Base-by-base conservation (phyloP, 495 filamentous ascomycete genomes). In the Lophiotrema nucula region DNA sequence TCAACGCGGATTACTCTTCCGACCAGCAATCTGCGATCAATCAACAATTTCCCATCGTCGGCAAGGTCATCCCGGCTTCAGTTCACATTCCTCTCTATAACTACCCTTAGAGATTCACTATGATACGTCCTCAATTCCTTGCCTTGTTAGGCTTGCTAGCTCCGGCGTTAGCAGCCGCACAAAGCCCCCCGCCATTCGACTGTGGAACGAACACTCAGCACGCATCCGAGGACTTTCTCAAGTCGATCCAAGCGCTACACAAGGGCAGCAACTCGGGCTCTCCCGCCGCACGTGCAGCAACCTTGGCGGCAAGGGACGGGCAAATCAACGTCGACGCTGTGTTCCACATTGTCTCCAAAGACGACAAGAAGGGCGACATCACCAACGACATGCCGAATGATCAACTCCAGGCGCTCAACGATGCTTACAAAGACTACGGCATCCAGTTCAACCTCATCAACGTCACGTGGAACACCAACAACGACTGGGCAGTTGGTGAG, bases 321-420 rank as follows among this genome's bases (percentile, higher is more conserved):
- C 43, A 58, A 60, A 60, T 77, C 63, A 74, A 62, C 49, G 72
- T 88, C 46, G 70, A 79, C 31, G 72, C 76, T 21, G 84, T 83
- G 68, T 84, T 88, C 74, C 85, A 88, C 69, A 80, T 88, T 46
- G 73, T 88, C 23, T 75, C 79, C 38, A 78, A 66, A 18, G 38
- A 67, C 0, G 67, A 75, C n/a, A 68, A 66, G n/a, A 74, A 72
- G 47, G 79, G 77, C 46, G 79, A 78, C 46, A 60, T 86, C 60
- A 80, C 78, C 25, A 67, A 69, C 26, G 56, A 70, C 22, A 69
- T 58, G 66, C 65, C 79, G 25, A 53, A 55, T 43, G 65, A 62
- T 39, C 79, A 85, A 66, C 43, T 83, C 47, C 25, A 65, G 10
- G 70, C 72, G 27, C 43, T 85, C 54, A 84, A 84, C 68, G 31